Evolutionary conservation across 1,139 yeast genomes (phyloP), one percentile per base, ranked within the genome.

Genomic region (Yamadazyma atlantica): DNA sequence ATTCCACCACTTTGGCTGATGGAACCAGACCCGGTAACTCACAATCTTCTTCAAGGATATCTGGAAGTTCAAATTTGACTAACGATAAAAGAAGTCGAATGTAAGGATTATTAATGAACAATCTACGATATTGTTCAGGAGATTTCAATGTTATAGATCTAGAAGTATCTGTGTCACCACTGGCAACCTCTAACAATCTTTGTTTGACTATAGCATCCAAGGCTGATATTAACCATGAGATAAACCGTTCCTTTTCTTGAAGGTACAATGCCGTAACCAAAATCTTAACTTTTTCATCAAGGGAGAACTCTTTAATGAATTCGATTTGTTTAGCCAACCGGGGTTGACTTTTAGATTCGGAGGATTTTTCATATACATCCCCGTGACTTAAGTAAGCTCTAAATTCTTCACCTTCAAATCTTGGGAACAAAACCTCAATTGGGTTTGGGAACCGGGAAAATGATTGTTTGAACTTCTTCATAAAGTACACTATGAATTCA

Each of bases 401-500:
- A 28, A 58, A 57, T 21, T 60, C 63, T 11, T 56, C 57, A 15
- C 73, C 78, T 35, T 78, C 78, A 45, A 81, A 59, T 49, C 86
- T 66, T 19, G 83, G 76, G 59, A 86, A 85, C 29, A 88, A 61
- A 8, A 90, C 49, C 51, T 89, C 96, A 12, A 85, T 69, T 33
- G 78, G 82, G 69, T 69, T 37, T 73, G 95, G 50, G 80, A 76
- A 53, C 57, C 73, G 33, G 57, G 69, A 43, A 70, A 67, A 44
- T 60, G 75, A 57, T 3, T 62, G 61, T 41, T 75, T 76, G 45
- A 92, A 69, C 44, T 77, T 76, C 42, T 77, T 74, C 80, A 88
- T 79, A 50, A 73, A 88, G 51, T 82, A 82, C 25, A 72, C 70
- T 29, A 85, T 65, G 51, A 92, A 83, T 34, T 80, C 78, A 32